Percentiles rank a stretch among this genome's conserved stretches.
These are phyloP conservation scores for Monosporozyma unispora DNA, from an alignment of 805 yeast species.

Conservation along the genomic window DNA sequence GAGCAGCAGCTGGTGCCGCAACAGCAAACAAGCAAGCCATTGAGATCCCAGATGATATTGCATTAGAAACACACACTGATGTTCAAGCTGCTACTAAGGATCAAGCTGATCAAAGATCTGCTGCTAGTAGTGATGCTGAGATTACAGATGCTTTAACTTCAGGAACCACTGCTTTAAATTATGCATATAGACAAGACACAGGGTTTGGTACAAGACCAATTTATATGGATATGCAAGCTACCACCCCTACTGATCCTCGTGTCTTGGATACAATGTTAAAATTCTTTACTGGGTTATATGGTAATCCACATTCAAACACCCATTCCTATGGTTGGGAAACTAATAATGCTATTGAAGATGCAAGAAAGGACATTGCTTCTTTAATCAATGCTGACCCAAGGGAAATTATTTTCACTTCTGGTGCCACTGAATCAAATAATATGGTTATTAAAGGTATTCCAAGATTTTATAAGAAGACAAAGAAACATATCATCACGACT, in stretches of 20 bases:
- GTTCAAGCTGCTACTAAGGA: slow-evolving; percentile 26
- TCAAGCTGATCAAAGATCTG: slow-evolving; percentile 20
- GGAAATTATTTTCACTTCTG: slow-evolving; percentile 93
- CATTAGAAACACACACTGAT: slow-evolving; percentile 29
- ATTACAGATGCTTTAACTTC: slow-evolving; percentile 14
- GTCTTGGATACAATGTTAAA: slow-evolving; percentile 82
- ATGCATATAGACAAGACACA: slow-evolving; percentile 34
- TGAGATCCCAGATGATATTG: slow-evolving; percentile 19
- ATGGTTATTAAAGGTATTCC: slow-evolving; percentile 95
- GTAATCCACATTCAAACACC: slow-evolving; percentile 96
- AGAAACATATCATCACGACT: slow-evolving; percentile 88
- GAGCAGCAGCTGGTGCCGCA: slow-evolving; percentile 8
- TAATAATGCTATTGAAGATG: slow-evolving; percentile 79
- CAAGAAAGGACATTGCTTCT: slow-evolving; percentile 73
- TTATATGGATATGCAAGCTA: slow-evolving; percentile 95
- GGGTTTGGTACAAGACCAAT: slow-evolving; percentile 75
- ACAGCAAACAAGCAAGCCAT: slow-evolving; percentile 14
- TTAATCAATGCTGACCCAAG: slow-evolving; percentile 90
- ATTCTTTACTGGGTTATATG: slow-evolving; percentile 86
- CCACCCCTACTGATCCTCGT: slow-evolving; percentile 96
- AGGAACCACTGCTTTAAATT: slow-evolving; percentile 28
- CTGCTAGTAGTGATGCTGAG: background rate
- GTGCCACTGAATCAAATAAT: slow-evolving; percentile 96
- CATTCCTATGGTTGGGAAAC: slow-evolving; percentile 99
- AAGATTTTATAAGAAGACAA: slow-evolving; percentile 79